phyloP scores from a whole-genome alignment of 148 eudicot species.

The Vaccinium macrocarpon region DNA sequence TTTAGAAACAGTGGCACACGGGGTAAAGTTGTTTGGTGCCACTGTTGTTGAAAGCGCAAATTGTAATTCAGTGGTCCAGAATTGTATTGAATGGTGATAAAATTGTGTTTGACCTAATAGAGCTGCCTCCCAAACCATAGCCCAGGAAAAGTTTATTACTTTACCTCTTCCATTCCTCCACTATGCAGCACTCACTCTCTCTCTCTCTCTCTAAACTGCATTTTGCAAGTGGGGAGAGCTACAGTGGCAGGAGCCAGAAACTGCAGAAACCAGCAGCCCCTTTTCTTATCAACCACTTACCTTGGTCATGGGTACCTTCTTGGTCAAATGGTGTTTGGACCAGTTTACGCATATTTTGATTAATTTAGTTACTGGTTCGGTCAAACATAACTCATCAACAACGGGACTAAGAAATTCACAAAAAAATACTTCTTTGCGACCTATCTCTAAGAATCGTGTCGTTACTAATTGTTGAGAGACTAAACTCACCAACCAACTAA shows the following conservation, averaged over 20 bases:
- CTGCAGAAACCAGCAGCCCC: slow-evolving; percentile 6
- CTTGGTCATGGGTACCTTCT: neutral
- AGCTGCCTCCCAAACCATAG: neutral
- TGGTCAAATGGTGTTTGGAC: too few relatives aligned
- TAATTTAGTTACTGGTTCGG: too few relatives aligned
- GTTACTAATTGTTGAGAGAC: too few relatives aligned
- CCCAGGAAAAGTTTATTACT: neutral
- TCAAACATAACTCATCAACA: too few relatives aligned
- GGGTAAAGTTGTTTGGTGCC: neutral
- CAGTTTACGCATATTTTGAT: too few relatives aligned
- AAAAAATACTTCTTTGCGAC: too few relatives aligned
- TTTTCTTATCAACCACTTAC: neutral
- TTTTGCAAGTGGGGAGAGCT: slow-evolving; percentile 7
- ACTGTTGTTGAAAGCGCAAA: neutral
- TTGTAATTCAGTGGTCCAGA: neutral
- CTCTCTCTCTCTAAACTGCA: slow-evolving; percentile 16
- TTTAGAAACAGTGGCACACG: neutral
- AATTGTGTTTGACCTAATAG: neutral
- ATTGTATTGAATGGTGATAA: neutral
- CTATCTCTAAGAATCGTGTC: too few relatives aligned
- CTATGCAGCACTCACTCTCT: neutral
- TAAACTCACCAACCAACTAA: too few relatives aligned
- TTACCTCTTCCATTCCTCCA: neutral
- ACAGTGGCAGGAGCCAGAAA: slow-evolving; percentile 10
- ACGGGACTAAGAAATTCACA: too few relatives aligned